Evolutionary conservation across 2,329 filamentous ascomycete species (phyloP).

Genomic region (Cercospora janseana): DNA sequence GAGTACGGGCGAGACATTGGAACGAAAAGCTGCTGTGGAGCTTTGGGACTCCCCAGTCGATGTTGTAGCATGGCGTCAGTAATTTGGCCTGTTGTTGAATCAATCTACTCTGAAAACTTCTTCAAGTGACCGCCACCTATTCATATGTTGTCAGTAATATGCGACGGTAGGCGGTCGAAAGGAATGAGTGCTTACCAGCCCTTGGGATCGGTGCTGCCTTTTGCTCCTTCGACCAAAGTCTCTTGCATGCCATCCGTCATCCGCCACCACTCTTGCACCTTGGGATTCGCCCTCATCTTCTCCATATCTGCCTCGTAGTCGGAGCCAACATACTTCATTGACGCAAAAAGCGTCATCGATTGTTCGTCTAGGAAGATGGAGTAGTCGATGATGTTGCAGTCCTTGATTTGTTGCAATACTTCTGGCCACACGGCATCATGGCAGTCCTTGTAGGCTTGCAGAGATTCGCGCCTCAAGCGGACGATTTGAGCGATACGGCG

Average conservation of each 20-base stretch:
- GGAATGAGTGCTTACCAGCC: conserved; percentile 50
- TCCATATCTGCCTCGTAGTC: conserved; percentile 74
- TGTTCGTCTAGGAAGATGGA: conserved; percentile 68
- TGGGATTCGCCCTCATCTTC: conserved; percentile 68
- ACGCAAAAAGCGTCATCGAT: conserved; percentile 66
- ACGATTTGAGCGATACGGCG: conserved; percentile 70
- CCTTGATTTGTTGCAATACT: conserved; percentile 71
- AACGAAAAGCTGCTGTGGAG: conserved; percentile 33
- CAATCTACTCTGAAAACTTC: conserved; percentile 61
- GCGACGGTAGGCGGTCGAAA: not conserved
- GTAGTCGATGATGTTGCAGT: conserved; percentile 73
- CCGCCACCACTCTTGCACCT: conserved; percentile 57
- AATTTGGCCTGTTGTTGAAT: not conserved
- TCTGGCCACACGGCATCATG: conserved; percentile 76
- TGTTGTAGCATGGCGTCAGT: conserved; percentile 40
- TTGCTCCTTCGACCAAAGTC: conserved; percentile 57
- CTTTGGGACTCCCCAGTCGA: conserved; percentile 40
- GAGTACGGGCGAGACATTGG: conserved; percentile 32
- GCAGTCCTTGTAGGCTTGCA: conserved; percentile 69
- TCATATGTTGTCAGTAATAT: not conserved
- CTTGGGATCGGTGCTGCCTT: conserved; percentile 55
- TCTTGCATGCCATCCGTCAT: conserved; percentile 77
- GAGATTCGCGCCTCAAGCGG: conserved; percentile 64
- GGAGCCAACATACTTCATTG: conserved; percentile 74
- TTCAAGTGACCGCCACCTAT: conserved; percentile 60